Evolutionary conservation across 345 rosid genomes (phyloP), one percentile per base, ranked within the genome.

Genomic region (Microthlaspi erraticum): DNA sequence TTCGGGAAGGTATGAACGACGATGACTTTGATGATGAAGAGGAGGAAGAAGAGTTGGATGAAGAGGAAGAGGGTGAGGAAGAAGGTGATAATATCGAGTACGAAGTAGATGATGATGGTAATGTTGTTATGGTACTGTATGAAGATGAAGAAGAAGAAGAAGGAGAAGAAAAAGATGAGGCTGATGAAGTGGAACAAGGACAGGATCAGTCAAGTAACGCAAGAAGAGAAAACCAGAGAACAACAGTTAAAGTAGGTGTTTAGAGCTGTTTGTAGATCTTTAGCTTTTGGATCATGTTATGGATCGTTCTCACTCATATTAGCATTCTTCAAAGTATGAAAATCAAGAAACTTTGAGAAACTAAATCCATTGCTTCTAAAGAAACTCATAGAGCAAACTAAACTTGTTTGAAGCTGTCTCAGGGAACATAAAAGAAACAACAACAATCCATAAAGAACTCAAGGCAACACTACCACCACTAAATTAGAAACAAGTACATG

Each of bases 1-100:
- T 88, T 54, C 80, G 77, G 4, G 85, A 77, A 10, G 80, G 83
- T 44, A 71, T 57, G 77, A 77, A 80, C 51, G 90, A 75, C 29
- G 39, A 79, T 14, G 88, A 86, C n/a, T 90, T 82, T 5, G 85
- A 80, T 23, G 87, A 79, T 2, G 90, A 80, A 13, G 90, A 76
- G 3, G 89, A 80, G 23, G 89, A 75, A 10, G 89, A 75, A 13
- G 89, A 75, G 43, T 55, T 72, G 43, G 87, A 79, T 4, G 76
- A 71, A 5, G 79, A 81, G 31, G 78, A 76, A 10, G 80, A 81
- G 2, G 79, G 32, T 48, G 76, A 63, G 36, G 78, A 76, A 10
- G 80, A 81, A 3, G 79, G 32, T 48, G 76, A 63, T 41, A 17
- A 60, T 70, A 17, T 71, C 23, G 78, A 74, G 68, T 67, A 74